Evolutionary conservation across 1,139 yeast species (phyloP), one percentile per base, ranked within the genome.

Genomic region (Scheffersomyces segobiensis): DNA sequence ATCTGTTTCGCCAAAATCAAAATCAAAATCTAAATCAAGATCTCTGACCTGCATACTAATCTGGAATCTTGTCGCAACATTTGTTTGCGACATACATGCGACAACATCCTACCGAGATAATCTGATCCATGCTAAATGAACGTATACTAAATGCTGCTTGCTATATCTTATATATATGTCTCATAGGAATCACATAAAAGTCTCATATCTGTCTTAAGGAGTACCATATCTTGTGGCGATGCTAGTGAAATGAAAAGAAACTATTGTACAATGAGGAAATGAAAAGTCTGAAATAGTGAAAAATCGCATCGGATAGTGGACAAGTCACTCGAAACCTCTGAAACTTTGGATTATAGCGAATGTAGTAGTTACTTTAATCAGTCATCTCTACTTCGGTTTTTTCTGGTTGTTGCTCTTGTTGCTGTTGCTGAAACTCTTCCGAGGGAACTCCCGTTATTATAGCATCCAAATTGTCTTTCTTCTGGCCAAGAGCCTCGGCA

Each of bases 391-490:
- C 63, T 53, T 65, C 70, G 39, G 62, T 66, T 7, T 19, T 48
- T 55, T 32, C 42, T 32, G 42, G 17, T 17, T 32, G 42, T 32
- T 32, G 42, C 4, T 48, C 24, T 20, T 60, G 54, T 46, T 57
- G 61, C 26, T 59, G 60, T 39, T 59, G 55, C 55, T 59, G 57
- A 49, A 63, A 64, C 54, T 67, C 70, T 56, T 64, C 74, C 18
- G 72, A 65, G 18, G 74, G 72, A 49, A 69, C 67, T 3, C 82
- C 82, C 20, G 79, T 70, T 49, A 79, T 73, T 32, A 79, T 71
- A 26, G 79, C 77, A 62, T 79, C 83, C 69, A 80, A 73, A 20
- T 69, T 72, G 50, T 77, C 81, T 58, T 79, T 80, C 68, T 73
- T 75, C 62, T 77, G 80, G 63, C 71, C 71, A 57, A 69, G 71